phyloP scores from a whole-genome alignment of 371 early-diverging fungal genomes.

The Mortierella sp. region DNA sequence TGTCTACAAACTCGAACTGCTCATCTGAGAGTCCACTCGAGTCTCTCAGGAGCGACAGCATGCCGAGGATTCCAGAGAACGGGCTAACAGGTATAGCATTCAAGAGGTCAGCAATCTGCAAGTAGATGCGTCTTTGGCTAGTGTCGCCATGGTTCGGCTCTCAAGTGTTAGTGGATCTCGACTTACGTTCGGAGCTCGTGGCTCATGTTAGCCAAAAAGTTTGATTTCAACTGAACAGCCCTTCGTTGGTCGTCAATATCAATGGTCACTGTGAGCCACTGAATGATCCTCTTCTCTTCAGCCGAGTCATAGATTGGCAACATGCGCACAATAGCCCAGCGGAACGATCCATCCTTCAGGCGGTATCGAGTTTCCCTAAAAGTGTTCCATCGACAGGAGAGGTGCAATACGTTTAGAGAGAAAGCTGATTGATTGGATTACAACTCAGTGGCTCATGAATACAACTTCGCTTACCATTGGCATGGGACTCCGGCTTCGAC shows the following conservation, averaged over 20 bases:
- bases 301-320: slow-evolving; percentile 28
- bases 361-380: slow-evolving; percentile 42
- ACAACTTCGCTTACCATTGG: slow-evolving; percentile 31
- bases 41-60: slow-evolving; percentile 66
- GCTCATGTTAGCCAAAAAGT: slow-evolving; percentile 70
- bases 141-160: too few relatives aligned
- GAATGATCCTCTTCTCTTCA: slow-evolving; percentile 26
- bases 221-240: slow-evolving; percentile 54
- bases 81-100: slow-evolving; percentile 45
- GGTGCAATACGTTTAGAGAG: not conserved
- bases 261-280: slow-evolving; percentile 47
- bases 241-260: slow-evolving; percentile 50
- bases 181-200: slow-evolving; percentile 49
- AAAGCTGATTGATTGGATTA: not conserved
- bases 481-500: slow-evolving; percentile 30
- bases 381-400: too few relatives aligned
- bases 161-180: not conserved
- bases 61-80: slow-evolving; percentile 69
- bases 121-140: too few relatives aligned
- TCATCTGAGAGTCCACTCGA: slow-evolving; percentile 61
- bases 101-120: not conserved
- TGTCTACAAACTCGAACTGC: slow-evolving; percentile 67
- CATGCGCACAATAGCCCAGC: slow-evolving; percentile 48
- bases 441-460: not conserved
- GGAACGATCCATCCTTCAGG: slow-evolving; percentile 34